A percentile compares a stretch with the other conserved stretches of the same genome.
These are phyloP conservation scores for Sutorius australiensis DNA, from an alignment of 768 basidiomycete genomes.

Conservation along the genomic window DNA sequence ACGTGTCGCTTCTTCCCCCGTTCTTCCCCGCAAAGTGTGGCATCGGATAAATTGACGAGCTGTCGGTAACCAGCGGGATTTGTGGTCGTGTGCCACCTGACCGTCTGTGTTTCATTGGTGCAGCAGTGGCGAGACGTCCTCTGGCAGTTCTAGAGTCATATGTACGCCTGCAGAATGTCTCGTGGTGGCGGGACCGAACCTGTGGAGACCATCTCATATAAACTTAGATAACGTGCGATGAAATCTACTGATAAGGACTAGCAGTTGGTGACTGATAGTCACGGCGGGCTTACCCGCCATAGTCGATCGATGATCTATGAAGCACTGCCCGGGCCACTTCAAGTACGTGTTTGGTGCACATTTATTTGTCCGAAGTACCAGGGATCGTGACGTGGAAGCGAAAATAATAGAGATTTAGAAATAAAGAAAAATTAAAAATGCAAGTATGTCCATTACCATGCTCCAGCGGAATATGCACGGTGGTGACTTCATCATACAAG, in stretches of 20 bases:
- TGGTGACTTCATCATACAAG: constrained; percentile 6
- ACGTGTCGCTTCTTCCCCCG: not conserved
- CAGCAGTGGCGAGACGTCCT: too few relatives aligned
- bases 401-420: constrained; percentile 19
- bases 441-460: constrained; percentile 14
- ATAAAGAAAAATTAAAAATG: constrained; percentile 24
- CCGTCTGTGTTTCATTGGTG: not conserved
- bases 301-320: not conserved
- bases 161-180: too few relatives aligned
- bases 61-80: not conserved
- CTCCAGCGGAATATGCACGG: constrained; percentile 1
- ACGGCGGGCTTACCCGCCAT: not conserved
- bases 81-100: not conserved
- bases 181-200: not conserved
- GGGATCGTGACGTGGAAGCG: not conserved
- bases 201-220: not conserved
- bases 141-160: too few relatives aligned
- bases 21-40: not conserved
- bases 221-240: too few relatives aligned
- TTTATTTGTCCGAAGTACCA: not conserved
- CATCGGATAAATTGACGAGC: not conserved
- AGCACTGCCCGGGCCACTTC: not conserved
- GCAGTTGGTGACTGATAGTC: not conserved
- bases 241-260: too few relatives aligned
- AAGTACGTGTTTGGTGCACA: not conserved